Percentiles rank a stretch among this genome's conserved stretches.
Conservation (phyloP, 345 rosid genomes). For the Citrus australasica region DNA sequence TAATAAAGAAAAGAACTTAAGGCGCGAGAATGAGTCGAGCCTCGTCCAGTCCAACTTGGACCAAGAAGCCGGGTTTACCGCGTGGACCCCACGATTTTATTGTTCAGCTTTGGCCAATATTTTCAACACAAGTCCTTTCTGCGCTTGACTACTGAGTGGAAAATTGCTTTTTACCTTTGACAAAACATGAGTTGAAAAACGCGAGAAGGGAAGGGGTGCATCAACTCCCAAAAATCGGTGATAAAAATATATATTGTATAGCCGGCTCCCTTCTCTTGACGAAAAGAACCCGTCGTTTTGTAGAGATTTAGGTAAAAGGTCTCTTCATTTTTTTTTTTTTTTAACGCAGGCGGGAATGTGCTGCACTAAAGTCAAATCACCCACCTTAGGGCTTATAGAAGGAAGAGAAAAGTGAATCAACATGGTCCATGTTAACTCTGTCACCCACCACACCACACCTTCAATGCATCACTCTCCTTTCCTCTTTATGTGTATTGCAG, state of each 20-base stretch:
- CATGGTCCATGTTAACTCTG: not conserved
- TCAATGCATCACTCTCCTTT: not conserved
- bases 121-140: not conserved
- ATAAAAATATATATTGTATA: not conserved
- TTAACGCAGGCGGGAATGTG: not conserved
- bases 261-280: not conserved
- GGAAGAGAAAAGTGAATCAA: not conserved
- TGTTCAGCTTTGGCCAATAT: slow-evolving; percentile 10
- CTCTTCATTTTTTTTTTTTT: not conserved
- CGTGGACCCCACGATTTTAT: slow-evolving; percentile 17
- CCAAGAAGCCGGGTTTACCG: slow-evolving; percentile 7
- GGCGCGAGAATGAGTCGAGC: not conserved
- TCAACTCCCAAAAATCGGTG: slow-evolving; percentile 3
- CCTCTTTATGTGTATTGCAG: not conserved
- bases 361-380: slow-evolving; percentile 1
- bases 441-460: not conserved
- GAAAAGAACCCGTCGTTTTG: slow-evolving; percentile 13
- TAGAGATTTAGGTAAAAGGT: not conserved
- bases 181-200: slow-evolving; percentile 10
- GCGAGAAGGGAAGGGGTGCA: not conserved
- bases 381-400: not conserved
- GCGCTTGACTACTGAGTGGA: not conserved
- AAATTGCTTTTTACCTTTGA: not conserved
- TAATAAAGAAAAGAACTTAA: not conserved
- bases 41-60: slow-evolving; percentile 2